Conservation (phyloP, 805 yeast species). For the Starmerella riodocensis region DNA sequence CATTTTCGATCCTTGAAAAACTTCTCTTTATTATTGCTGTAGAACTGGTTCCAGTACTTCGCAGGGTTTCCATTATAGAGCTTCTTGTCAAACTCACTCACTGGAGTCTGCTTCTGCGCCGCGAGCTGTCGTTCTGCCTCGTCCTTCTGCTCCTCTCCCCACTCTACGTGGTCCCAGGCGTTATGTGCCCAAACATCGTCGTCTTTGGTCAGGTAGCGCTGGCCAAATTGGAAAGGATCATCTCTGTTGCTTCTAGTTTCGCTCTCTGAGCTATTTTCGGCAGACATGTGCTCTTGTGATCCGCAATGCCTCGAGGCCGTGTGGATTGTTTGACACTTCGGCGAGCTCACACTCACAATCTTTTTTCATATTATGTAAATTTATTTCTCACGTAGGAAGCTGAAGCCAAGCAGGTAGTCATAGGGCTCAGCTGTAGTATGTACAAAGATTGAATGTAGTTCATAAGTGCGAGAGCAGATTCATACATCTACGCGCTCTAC, state of each 20-base stretch:
- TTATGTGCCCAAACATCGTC: slow-evolving; percentile 78
- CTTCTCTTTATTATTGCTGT: slow-evolving; percentile 78
- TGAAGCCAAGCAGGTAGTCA: no score
- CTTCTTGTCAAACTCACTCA: slow-evolving; percentile 68
- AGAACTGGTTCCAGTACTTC: slow-evolving; percentile 88
- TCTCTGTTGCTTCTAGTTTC: slow-evolving; percentile 34
- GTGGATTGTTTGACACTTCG: background rate
- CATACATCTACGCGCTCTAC: no score
- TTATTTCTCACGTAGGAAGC: no score
- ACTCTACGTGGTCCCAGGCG: slow-evolving; percentile 95
- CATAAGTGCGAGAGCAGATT: no score
- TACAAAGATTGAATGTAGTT: no score
- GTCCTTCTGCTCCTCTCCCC: slow-evolving; percentile 80
- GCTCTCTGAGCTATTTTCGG: background rate
- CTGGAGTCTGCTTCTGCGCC: slow-evolving; percentile 70
- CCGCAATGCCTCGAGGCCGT: no score
- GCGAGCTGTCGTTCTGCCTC: slow-evolving; percentile 64
- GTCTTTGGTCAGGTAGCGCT: slow-evolving; percentile 54
- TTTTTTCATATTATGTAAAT: no score
- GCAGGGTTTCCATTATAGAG: slow-evolving; percentile 77
- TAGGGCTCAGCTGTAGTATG: no score
- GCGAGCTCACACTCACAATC: no score
- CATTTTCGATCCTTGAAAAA: slow-evolving; percentile 95
- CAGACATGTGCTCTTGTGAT: background rate
- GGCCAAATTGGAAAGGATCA: slow-evolving; percentile 84